A percentile compares a stretch with the other conserved stretches of the same genome.
Evolutionary conservation across 1,284 basidiomycete genomes (phyloP).

Genomic region (Mixia osmundae): DNA sequence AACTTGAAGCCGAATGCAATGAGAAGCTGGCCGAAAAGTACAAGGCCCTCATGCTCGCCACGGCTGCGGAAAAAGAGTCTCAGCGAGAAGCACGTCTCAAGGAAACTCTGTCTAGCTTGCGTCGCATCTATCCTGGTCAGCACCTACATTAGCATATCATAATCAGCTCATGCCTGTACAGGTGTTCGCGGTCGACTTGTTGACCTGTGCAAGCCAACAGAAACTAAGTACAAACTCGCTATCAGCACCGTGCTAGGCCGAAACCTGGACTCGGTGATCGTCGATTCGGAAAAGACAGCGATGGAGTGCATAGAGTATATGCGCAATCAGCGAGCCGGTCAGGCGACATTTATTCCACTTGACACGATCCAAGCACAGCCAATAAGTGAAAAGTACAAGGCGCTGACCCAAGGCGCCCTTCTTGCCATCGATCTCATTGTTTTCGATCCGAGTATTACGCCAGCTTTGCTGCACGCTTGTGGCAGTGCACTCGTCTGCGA

Average conservation of each 20-base stretch:
- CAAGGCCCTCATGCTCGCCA: conserved; percentile 64
- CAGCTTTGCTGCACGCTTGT: conserved; percentile 89
- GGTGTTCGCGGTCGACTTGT: conserved; percentile 45
- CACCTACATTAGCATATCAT: not conserved
- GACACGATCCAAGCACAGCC: conserved; percentile 88
- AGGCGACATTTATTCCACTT: conserved; percentile 90
- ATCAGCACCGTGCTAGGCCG: conserved; percentile 87
- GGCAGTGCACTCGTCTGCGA: conserved; percentile 90
- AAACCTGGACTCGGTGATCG: conserved; percentile 85
- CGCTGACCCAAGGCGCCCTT: conserved; percentile 69
- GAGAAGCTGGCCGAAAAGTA: conserved; percentile 68
- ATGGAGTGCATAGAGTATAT: conserved; percentile 96
- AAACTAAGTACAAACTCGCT: conserved; percentile 75
- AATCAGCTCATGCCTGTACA: not conserved
- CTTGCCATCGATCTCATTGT: conserved; percentile 86
- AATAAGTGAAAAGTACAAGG: conserved; percentile 80
- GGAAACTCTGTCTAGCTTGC: conserved; percentile 59
- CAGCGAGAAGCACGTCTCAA: conserved; percentile 65
- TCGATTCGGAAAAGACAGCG: conserved; percentile 86
- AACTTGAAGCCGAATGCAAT: conserved; percentile 67
- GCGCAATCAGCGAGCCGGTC: conserved; percentile 77
- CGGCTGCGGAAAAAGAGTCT: conserved; percentile 58
- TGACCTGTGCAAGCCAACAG: conserved; percentile 79
- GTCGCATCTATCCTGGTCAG: conserved; percentile 68
- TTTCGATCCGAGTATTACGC: conserved; percentile 60